phyloP scores from a whole-genome alignment of 2,329 filamentous ascomycete genomes.

The Fragosphaeria purpurea region DNA sequence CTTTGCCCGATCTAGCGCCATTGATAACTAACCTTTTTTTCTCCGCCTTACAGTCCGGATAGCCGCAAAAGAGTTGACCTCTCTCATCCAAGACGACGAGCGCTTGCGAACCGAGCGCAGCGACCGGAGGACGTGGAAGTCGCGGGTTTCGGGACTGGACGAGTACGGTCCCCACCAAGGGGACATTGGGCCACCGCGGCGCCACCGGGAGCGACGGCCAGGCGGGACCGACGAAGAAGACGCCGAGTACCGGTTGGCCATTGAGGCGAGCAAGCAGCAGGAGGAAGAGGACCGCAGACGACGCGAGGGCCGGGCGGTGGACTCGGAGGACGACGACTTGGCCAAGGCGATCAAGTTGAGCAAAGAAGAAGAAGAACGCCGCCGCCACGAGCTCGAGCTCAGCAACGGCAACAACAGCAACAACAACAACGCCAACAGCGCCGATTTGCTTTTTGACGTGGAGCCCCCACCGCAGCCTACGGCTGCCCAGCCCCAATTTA shows the following conservation, averaged over 20 bases:
- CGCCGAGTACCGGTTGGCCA: conserved; percentile 76
- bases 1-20: no score
- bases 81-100: conserved; percentile 87
- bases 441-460: conserved; percentile 82
- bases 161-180: conserved; percentile 52
- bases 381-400: conserved; percentile 77
- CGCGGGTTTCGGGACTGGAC: conserved; percentile 85
- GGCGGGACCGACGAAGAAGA: conserved; percentile 66
- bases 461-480: conserved; percentile 40
- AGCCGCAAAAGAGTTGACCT: conserved; percentile 89
- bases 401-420: conserved; percentile 24
- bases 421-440: conserved; percentile 57
- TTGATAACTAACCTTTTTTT: conserved; percentile 1
- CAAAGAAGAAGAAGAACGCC: conserved; percentile 84
- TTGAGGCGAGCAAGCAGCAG: conserved; percentile 91
- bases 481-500: conserved; percentile 59
- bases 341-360: conserved; percentile 93
- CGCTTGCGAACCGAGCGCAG: conserved; percentile 79
- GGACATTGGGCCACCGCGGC: conserved; percentile 26
- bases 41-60: conserved; percentile 61
- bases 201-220: conserved; percentile 37
- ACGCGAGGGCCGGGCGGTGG: conserved; percentile 51
- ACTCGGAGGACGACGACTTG: conserved; percentile 70
- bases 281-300: conserved; percentile 80
- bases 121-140: conserved; percentile 94